Percentiles rank a stretch among this genome's conserved stretches.
Evolutionary conservation across 2,329 filamentous ascomycete species (phyloP).

Genomic region (Pseudogymnoascus sp.): DNA sequence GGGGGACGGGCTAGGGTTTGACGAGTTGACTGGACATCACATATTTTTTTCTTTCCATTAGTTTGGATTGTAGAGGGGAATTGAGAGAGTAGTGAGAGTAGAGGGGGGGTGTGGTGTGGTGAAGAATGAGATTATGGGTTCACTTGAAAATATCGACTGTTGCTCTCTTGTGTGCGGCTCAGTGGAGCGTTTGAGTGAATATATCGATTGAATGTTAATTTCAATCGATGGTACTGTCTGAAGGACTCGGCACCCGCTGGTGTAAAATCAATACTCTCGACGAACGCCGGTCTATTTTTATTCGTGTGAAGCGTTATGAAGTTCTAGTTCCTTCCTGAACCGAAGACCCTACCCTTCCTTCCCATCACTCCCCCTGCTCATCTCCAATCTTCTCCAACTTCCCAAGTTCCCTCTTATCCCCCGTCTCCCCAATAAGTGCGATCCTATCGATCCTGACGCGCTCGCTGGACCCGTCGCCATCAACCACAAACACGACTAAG

Average conservation of each 20-base stretch:
- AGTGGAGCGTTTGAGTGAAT: not conserved
- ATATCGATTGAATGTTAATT: not conserved
- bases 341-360: not conserved
- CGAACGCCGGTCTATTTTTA: slow-evolving; percentile 2
- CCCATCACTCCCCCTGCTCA: slow-evolving; percentile 52
- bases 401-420: slow-evolving; percentile 87
- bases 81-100: slow-evolving; percentile 16
- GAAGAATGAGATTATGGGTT: slow-evolving; percentile 47
- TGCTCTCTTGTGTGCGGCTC: not conserved
- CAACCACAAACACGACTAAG: slow-evolving; percentile 79
- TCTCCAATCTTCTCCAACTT: slow-evolving; percentile 93
- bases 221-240: not conserved
- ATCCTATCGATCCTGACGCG: slow-evolving; percentile 78
- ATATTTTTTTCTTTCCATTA: slow-evolving; percentile 20
- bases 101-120: slow-evolving; percentile 27
- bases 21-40: slow-evolving; percentile 29
- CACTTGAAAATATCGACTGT: slow-evolving; percentile 4
- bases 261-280: not conserved
- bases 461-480: slow-evolving; percentile 77
- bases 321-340: not conserved
- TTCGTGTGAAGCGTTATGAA: not conserved
- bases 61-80: not conserved
- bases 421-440: slow-evolving; percentile 77
- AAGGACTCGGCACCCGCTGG: not conserved
- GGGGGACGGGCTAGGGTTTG: slow-evolving; percentile 37